These are phyloP conservation scores for Ananas comosus DNA, from an alignment of 176 grass and related monocot genomes.

Conservation along the genomic window DNA sequence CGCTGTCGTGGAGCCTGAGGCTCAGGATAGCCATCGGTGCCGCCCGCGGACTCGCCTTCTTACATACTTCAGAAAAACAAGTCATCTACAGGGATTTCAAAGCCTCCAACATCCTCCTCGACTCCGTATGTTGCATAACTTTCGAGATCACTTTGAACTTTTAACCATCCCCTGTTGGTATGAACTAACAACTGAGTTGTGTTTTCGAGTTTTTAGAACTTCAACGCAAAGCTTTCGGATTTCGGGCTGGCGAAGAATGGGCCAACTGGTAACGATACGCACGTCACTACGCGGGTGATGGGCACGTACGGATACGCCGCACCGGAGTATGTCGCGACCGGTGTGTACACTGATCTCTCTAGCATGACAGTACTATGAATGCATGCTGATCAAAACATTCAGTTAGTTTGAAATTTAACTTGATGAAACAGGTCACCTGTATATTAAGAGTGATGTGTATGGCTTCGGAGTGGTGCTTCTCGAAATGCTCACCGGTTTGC, in stretches of 20 bases:
- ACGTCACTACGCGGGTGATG: conserved; percentile 72
- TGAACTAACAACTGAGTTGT: background rate
- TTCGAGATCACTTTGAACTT: background rate
- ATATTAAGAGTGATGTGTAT: conserved; percentile 88
- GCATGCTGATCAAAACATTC: background rate
- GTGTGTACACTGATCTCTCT: conserved; percentile 16
- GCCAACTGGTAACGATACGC: conserved; percentile 42
- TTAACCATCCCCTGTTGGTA: too few species aligned
- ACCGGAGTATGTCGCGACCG: conserved; percentile 87
- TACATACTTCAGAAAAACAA: conserved; percentile 36
- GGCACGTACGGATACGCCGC: conserved; percentile 90
- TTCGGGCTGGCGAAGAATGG: conserved; percentile 92
- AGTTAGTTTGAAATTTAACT: background rate
- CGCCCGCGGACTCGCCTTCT: conserved; percentile 43
- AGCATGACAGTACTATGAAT: background rate
- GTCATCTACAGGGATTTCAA: conserved; percentile 52
- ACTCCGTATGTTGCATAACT: conserved; percentile 18
- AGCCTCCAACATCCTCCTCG: conserved; percentile 43
- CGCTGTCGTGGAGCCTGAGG: conserved; percentile 34
- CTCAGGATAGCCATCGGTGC: conserved; percentile 45
- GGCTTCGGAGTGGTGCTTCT: conserved; percentile 73
- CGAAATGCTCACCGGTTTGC: conserved; percentile 64
- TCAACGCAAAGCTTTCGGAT: conserved; percentile 67
- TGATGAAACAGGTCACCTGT: conserved; percentile 44
- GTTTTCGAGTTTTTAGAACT: conserved; percentile 31